phyloP scores from a whole-genome alignment of 345 rosid genomes.

The Nasturtium officinale region DNA sequence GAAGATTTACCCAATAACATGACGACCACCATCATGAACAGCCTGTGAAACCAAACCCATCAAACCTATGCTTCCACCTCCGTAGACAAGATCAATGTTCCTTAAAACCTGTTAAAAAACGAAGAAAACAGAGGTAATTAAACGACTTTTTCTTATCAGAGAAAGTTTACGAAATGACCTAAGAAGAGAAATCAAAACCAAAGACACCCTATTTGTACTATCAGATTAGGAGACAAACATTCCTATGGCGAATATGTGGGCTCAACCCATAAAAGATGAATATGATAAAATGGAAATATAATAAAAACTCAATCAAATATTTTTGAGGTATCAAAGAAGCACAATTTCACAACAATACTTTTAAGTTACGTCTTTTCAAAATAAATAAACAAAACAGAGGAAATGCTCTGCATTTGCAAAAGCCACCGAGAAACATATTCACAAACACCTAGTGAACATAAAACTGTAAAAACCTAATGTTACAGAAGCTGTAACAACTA shows the following conservation, averaged over 20 bases:
- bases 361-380: neutral
- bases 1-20: constrained; percentile 85
- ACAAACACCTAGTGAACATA: constrained; percentile 41
- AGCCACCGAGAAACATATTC: constrained; percentile 27
- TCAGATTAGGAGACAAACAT: constrained; percentile 30
- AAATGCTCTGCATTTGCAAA: neutral
- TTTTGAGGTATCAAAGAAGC: constrained; percentile 17
- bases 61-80: constrained; percentile 99
- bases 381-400: neutral
- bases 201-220: neutral
- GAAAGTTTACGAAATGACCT: neutral
- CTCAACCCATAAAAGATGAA: constrained; percentile 25
- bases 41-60: constrained; percentile 99
- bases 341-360: neutral
- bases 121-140: constrained; percentile 9
- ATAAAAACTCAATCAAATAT: neutral
- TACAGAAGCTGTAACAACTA: neutral
- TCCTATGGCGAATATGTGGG: constrained; percentile 23
- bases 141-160: neutral
- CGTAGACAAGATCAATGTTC: constrained; percentile 98
- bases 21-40: constrained; percentile 99
- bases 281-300: neutral
- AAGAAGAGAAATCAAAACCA: constrained; percentile 4
- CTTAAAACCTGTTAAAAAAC: constrained; percentile 68
- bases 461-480: neutral